Base-by-base conservation (phyloP, 345 rosid species). In the Pelargonium nanum region DNA sequence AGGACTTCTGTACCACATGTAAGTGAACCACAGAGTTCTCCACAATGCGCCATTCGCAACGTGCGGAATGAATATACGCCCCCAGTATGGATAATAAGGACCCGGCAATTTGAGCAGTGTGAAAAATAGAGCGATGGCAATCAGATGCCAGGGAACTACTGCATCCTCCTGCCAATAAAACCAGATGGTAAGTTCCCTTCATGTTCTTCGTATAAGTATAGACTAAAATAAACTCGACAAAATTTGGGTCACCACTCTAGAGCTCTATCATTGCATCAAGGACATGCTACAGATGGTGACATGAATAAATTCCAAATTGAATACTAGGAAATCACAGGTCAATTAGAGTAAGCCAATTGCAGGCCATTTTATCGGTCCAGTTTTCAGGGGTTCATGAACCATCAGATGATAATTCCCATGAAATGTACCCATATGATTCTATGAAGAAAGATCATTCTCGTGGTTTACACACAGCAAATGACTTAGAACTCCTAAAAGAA, bases 51-150 rank as follows among this genome's bases (percentile, higher is more conserved):
- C 98, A 74, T 92, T 92, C 1, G 96, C 93, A 34, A 92, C 50
- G 68, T 85, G 96, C 19, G 96, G 96, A 70, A 89, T 58, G 22
- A 88, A 68, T 59, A 89, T 70, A 20, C 95, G 89, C 16, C 96
- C 91, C 96, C 96, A 85, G 52, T 75, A 85, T 0, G 96, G 96
- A 60, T 88, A 92, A 70, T 74, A 86, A 1, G 98, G 96, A 53
- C 98, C 98, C 4, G 83, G 84, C 60, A 89, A 70, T 62, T 89
- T 92, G 70, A 89, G 70, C 75, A 81, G 57, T 7, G 79, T 67
- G 72, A 88, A 88, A 65, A 83, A 60, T 57, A 78, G 59, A 28
- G 84, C 83, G 70, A 82, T 68, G 20, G 80, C 77, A 52, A 92
- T 77, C 68, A 89, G 68, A 78, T 89, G 95, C 98, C 98, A 86